phyloP scores from a whole-genome alignment of 306 rosid species.

The Bauhinia variegata region DNA sequence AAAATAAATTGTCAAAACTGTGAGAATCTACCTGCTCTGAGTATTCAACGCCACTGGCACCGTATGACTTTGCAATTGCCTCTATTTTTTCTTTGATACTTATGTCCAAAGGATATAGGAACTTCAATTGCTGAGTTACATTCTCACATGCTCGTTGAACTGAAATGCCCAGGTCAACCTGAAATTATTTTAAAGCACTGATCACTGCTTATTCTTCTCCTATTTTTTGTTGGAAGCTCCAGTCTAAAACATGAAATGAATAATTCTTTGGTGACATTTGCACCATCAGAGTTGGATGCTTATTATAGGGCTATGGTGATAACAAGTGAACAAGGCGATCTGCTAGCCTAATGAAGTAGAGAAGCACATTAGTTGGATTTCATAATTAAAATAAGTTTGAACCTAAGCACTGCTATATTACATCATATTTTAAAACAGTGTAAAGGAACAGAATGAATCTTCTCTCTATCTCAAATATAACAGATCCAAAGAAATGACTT shows the following conservation, averaged over 20 bases:
- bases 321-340: conserved; percentile 8
- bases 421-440: conserved; percentile 18
- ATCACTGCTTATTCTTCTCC: no score
- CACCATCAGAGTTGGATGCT: no score
- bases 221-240: no score
- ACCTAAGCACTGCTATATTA: not conserved
- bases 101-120: conserved; percentile 75
- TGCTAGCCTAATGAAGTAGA: not conserved
- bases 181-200: conserved; percentile 33
- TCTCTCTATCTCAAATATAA: conserved; percentile 25
- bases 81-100: conserved; percentile 88
- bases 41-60: conserved; percentile 84
- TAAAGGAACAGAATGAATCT: conserved; percentile 6
- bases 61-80: conserved; percentile 93
- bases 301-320: conserved; percentile 10
- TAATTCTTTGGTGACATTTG: no score
- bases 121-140: conserved; percentile 72
- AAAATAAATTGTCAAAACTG: conserved; percentile 15
- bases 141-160: conserved; percentile 91
- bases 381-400: conserved; percentile 14
- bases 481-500: conserved; percentile 40
- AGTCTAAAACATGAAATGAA: no score
- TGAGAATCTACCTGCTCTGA: conserved; percentile 78
- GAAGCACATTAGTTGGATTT: not conserved
- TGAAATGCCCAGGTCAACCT: conserved; percentile 92